Evolutionary conservation across 1,139 yeast species (phyloP).

Genomic region (Pichia sp.): DNA sequence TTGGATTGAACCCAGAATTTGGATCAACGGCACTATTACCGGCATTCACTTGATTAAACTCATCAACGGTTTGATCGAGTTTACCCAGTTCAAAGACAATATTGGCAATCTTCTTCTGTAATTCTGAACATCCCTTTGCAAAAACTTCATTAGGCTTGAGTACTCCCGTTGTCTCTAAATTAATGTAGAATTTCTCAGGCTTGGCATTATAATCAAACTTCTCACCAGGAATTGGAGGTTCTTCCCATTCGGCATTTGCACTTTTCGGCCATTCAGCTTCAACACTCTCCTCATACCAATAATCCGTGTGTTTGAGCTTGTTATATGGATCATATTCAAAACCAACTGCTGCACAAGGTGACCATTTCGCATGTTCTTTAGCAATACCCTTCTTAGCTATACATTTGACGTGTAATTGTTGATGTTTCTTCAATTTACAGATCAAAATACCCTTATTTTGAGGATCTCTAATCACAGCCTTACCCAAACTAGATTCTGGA

Average conservation of each 20-base stretch:
- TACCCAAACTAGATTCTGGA: conserved; percentile 49
- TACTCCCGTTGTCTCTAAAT: conserved; percentile 88
- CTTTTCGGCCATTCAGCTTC: conserved; percentile 91
- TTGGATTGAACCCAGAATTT: conserved; percentile 8
- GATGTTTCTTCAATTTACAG: conserved; percentile 89
- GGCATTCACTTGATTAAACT: too few species aligned
- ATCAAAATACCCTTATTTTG: conserved; percentile 77
- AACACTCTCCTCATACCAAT: conserved; percentile 90
- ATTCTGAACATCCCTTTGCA: conserved; percentile 68
- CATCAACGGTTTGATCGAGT: conserved; percentile 30
- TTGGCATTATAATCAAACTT: conserved; percentile 78
- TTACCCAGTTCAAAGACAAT: conserved; percentile 75
- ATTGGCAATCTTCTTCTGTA: conserved; percentile 88
- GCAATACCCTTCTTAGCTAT: conserved; percentile 98
- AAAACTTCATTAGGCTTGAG: conserved; percentile 88
- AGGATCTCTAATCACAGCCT: conserved; percentile 77
- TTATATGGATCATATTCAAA: conserved; percentile 99
- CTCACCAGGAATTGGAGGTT: conserved; percentile 85
- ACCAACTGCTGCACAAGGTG: conserved; percentile 95
- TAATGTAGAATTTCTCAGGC: conserved; percentile 76
- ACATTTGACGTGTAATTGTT: conserved; percentile 81
- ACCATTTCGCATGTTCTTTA: conserved; percentile 98
- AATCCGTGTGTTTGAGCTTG: conserved; percentile 89
- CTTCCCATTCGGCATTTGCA: conserved; percentile 91
- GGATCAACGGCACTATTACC: neutral